Conservation (phyloP, 2,329 filamentous ascomycete genomes). For the Fusarium pseudonygamai region DNA sequence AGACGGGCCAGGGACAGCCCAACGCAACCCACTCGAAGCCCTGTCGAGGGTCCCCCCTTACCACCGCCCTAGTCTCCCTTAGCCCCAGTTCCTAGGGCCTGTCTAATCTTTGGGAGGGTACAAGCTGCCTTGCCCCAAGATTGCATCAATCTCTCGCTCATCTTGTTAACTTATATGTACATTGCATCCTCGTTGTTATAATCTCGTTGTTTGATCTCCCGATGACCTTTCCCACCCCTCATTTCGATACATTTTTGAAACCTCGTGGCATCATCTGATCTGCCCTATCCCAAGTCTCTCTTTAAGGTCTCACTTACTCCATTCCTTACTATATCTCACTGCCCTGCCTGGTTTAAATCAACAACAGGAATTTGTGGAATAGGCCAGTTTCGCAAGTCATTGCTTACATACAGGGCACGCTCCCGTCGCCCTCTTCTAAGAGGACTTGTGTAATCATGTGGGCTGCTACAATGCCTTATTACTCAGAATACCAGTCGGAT, state of each 20-base stretch:
- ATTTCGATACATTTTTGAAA: slow-evolving; percentile 30
- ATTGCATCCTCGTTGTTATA: slow-evolving; percentile 35
- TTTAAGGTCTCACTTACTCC: slow-evolving; percentile 5
- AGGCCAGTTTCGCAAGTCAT: slow-evolving; percentile 16
- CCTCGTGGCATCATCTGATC: slow-evolving; percentile 7
- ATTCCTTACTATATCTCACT: slow-evolving; percentile 11
- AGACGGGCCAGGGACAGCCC: slow-evolving; percentile 37
- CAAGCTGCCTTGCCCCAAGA: slow-evolving; percentile 43
- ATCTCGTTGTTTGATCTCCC: slow-evolving; percentile 15
- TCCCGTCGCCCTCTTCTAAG: slow-evolving; percentile 43
- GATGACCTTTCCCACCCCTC: slow-evolving; percentile 29
- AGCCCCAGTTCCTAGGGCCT: slow-evolving; percentile 40
- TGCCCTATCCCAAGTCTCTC: slow-evolving; percentile 13
- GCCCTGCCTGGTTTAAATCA: neutral
- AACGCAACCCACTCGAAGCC: slow-evolving; percentile 37
- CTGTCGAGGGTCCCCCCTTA: slow-evolving; percentile 43
- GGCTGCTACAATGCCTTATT: slow-evolving; percentile 41
- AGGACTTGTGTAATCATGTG: slow-evolving; percentile 40
- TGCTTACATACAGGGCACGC: slow-evolving; percentile 44
- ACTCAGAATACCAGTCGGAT: slow-evolving; percentile 40
- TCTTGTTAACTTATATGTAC: slow-evolving; percentile 38
- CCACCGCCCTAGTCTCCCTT: slow-evolving; percentile 40
- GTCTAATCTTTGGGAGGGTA: slow-evolving; percentile 43
- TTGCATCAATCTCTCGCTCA: slow-evolving; percentile 46
- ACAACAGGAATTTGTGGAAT: slow-evolving; percentile 35